These are phyloP conservation scores for Lasiodiplodia sp. DNA, from an alignment of 2,329 filamentous ascomycete genomes.

Conservation along the genomic window DNA sequence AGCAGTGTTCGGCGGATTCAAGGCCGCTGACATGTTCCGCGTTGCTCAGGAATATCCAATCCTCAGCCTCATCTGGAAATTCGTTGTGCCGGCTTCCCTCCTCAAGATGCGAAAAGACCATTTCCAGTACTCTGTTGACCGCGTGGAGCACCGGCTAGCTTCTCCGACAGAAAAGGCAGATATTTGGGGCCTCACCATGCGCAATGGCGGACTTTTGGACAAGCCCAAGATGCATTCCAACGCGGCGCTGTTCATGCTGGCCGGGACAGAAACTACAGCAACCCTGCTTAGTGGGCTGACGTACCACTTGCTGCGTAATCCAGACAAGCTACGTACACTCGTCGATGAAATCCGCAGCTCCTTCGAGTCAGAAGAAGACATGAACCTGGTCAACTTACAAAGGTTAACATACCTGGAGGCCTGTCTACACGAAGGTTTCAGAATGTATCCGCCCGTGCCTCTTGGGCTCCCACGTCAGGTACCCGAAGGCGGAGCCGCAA, in stretches of 20 bases:
- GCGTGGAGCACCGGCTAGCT: constrained; percentile 37
- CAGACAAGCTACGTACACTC: background rate
- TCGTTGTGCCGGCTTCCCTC: constrained; percentile 4
- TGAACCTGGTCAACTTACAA: background rate
- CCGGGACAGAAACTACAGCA: constrained; percentile 31
- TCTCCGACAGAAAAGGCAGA: constrained; percentile 35
- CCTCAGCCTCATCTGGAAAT: background rate
- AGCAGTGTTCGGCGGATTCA: constrained; percentile 39
- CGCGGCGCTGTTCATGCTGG: constrained; percentile 39
- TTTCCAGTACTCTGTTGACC: constrained; percentile 25
- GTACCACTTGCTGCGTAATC: constrained; percentile 40
- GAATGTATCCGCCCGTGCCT: constrained; percentile 54
- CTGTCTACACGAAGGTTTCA: constrained; percentile 51
- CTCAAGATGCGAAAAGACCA: background rate
- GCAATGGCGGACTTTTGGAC: constrained; percentile 17
- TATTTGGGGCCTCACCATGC: constrained; percentile 50
- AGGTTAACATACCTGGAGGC: background rate
- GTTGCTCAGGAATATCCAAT: background rate
- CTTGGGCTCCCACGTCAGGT: constrained; percentile 40
- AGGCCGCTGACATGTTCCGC: constrained; percentile 4
- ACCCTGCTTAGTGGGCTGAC: constrained; percentile 44
- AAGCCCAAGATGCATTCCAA: constrained; percentile 32
- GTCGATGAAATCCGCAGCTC: background rate
- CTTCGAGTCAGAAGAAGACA: background rate
- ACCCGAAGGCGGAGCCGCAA: constrained; percentile 37